phyloP scores from a whole-genome alignment of 768 basidiomycete genomes.

The Coprinopsis sp. region DNA sequence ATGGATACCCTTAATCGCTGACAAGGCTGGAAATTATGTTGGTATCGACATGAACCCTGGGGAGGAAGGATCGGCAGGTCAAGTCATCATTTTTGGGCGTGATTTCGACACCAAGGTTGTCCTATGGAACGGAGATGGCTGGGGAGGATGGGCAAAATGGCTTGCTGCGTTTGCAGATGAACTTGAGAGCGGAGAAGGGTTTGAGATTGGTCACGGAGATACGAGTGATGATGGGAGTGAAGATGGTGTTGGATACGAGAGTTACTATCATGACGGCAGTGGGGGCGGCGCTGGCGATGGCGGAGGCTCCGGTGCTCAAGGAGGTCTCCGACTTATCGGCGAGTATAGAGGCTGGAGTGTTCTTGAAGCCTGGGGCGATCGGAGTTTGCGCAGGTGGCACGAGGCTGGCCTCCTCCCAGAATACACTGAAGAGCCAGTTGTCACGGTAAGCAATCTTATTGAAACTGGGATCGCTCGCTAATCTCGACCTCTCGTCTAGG shows the following conservation, averaged over 20 bases:
- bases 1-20: conserved; percentile 93
- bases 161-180: conserved; percentile 88
- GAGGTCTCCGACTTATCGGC: conserved; percentile 71
- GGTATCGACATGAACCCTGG: conserved; percentile 92
- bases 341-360: conserved; percentile 92
- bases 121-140: conserved; percentile 86
- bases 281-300: conserved; percentile 77
- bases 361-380: conserved; percentile 90
- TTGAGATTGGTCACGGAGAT: conserved; percentile 66
- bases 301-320: conserved; percentile 63
- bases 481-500: conserved; percentile 26
- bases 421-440: conserved; percentile 36
- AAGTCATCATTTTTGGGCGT: conserved; percentile 97
- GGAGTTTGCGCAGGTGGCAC: conserved; percentile 82
- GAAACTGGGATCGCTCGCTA: conserved; percentile 11
- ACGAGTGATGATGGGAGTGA: conserved; percentile 70
- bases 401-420: conserved; percentile 69
- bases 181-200: conserved; percentile 85
- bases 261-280: conserved; percentile 80
- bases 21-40: conserved; percentile 94
- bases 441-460: conserved; percentile 22
- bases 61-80: conserved; percentile 70
- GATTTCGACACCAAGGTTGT: conserved; percentile 99
- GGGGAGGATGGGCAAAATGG: conserved; percentile 94
- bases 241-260: conserved; percentile 80